These are phyloP conservation scores for Teratosphaeria epicoccoides DNA, from an alignment of 2,329 filamentous ascomycete genomes.

Conservation along the genomic window DNA sequence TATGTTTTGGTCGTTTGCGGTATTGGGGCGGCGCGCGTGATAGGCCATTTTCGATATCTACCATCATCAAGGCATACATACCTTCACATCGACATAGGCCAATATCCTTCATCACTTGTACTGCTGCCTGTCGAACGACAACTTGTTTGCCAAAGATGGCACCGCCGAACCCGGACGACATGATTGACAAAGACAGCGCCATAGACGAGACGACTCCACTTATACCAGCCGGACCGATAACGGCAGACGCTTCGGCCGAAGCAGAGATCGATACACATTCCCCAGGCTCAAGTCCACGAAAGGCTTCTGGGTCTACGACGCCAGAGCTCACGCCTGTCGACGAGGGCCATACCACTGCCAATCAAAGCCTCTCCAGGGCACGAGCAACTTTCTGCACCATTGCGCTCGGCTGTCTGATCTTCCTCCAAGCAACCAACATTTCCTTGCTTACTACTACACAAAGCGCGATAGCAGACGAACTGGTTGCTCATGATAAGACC, in stretches of 20 bases:
- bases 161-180: background rate
- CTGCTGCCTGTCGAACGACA: too few species aligned
- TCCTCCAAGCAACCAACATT: slow-evolving; percentile 52
- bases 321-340: background rate
- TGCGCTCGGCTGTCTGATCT: slow-evolving; percentile 24
- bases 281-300: background rate
- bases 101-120: background rate
- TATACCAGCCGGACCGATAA: slow-evolving; percentile 12
- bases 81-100: background rate
- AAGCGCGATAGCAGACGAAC: slow-evolving; percentile 61
- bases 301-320: background rate
- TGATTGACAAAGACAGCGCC: background rate
- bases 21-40: background rate
- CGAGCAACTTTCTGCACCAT: slow-evolving; percentile 12
- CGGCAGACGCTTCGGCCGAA: slow-evolving; percentile 12
- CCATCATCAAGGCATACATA: background rate
- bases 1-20: background rate
- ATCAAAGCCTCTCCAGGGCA: slow-evolving; percentile 12
- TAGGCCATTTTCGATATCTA: background rate
- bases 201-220: slow-evolving; percentile 13
- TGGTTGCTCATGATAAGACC: slow-evolving; percentile 60
- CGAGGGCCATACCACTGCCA: slow-evolving; percentile 13
- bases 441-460: slow-evolving; percentile 74
- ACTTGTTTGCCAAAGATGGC: background rate
- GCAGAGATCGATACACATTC: slow-evolving; percentile 1